These are phyloP conservation scores for Trametes sp. DNA, from an alignment of 1,284 basidiomycete genomes.

Conservation along the genomic window DNA sequence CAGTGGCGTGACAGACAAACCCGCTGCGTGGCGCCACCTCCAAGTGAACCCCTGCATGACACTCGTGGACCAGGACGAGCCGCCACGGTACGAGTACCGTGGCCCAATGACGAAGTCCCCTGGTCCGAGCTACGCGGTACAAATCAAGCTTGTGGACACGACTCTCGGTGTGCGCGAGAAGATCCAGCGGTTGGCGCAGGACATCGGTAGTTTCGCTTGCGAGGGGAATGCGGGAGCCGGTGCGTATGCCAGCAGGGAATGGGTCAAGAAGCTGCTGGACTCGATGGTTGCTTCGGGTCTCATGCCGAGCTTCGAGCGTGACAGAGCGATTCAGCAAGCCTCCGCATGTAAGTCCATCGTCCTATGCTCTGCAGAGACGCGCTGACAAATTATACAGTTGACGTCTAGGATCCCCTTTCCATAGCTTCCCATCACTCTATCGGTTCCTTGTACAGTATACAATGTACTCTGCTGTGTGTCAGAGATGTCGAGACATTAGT, in stretches of 20 bases:
- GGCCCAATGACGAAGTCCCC: constrained; percentile 24
- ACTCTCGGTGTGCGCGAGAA: constrained; percentile 15
- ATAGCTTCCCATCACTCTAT: too few relatives aligned
- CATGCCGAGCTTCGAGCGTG: not conserved
- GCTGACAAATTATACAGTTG: not conserved
- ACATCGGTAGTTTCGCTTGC: not conserved
- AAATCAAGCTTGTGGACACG: constrained; percentile 6
- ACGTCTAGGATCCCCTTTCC: not conserved
- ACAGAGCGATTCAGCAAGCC: not conserved
- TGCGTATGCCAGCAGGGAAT: constrained; percentile 1
- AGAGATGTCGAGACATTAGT: not conserved
- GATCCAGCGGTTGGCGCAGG: constrained; percentile 16
- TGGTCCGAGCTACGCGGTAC: not conserved
- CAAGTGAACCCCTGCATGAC: constrained; percentile 6
- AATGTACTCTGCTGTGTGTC: too few relatives aligned
- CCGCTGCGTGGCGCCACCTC: constrained; percentile 24
- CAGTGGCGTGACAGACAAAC: not conserved
- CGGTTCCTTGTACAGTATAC: too few relatives aligned
- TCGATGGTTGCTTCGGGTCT: constrained; percentile 9
- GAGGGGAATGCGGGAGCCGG: not conserved
- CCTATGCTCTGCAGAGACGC: not conserved
- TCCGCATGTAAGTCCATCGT: not conserved
- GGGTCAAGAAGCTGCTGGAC: constrained; percentile 14
- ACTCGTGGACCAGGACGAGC: constrained; percentile 9
- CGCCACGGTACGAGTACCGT: constrained; percentile 14